Percentiles rank a stretch among this genome's conserved stretches.
Evolutionary conservation across 805 yeast genomes (phyloP).

Genomic region (Wickerhamomyces ciferrii): DNA sequence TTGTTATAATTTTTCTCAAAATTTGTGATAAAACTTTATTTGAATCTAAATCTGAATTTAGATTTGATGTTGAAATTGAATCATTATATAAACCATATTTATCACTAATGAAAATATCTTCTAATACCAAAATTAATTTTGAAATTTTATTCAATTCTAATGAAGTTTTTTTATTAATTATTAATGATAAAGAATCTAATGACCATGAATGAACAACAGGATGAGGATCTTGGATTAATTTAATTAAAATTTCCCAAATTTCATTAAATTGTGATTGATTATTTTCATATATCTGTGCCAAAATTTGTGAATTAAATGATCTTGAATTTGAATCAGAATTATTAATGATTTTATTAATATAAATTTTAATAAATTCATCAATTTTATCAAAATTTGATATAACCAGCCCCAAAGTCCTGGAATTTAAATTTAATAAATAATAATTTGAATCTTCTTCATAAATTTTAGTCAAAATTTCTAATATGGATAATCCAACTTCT

Average conservation of each 20-base stretch:
- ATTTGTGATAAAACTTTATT: conserved; percentile 37
- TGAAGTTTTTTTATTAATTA: conserved; percentile 51
- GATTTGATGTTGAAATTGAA: conserved; percentile 41
- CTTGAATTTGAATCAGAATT: conserved; percentile 60
- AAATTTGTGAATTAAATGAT: conserved; percentile 45
- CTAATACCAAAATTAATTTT: conserved; percentile 36
- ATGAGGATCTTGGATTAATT: conserved; percentile 73
- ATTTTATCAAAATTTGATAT: too few species aligned
- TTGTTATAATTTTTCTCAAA: conserved; percentile 38
- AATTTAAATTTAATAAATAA: conserved; percentile 39
- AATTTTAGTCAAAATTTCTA: conserved; percentile 42
- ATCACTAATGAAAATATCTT: conserved; percentile 37
- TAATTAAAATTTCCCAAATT: conserved; percentile 50
- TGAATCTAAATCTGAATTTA: conserved; percentile 43
- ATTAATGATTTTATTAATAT: conserved; percentile 63
- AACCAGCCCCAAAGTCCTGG: conserved; percentile 55
- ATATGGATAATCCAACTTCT: conserved; percentile 36
- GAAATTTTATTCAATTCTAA: conserved; percentile 38
- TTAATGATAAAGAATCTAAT: conserved; percentile 48
- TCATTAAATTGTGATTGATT: conserved; percentile 35
- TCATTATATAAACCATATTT: conserved; percentile 41
- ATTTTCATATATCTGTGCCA: conserved; percentile 41
- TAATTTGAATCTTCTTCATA: conserved; percentile 12
- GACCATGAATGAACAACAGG: conserved; percentile 79
- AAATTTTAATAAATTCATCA: too few species aligned